These are phyloP conservation scores for Leishmania aethiopica DNA, from an alignment of 208 protist genomes.

Conservation along the genomic window DNA sequence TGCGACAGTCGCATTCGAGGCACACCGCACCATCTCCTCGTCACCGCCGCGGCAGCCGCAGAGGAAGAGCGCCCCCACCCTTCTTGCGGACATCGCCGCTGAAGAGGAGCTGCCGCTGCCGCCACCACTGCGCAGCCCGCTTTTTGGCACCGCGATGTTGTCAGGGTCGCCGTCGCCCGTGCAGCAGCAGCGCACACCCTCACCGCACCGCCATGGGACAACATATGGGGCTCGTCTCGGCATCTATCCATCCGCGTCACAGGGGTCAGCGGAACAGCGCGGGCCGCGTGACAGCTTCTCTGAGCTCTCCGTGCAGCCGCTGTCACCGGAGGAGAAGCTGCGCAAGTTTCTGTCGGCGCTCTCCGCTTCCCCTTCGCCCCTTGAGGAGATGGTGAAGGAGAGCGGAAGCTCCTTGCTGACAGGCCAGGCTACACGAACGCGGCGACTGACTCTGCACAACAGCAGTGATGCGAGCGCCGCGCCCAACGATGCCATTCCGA, in stretches of 20 bases:
- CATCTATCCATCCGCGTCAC: neutral
- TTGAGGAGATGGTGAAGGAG: conserved; percentile 1
- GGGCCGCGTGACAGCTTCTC: neutral
- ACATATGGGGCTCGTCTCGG: conserved; percentile 5
- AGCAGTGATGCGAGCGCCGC: neutral
- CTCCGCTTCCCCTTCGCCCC: neutral
- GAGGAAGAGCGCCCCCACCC: conserved; percentile 9
- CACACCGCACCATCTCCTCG: neutral
- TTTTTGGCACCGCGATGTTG: conserved; percentile 10
- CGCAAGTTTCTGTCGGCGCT: neutral
- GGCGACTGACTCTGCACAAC: neutral
- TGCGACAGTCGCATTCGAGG: neutral
- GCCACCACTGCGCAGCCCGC: conserved; percentile 22
- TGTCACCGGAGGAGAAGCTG: conserved; percentile 16
- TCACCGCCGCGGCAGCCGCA: neutral
- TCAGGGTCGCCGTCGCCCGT: conserved; percentile 9
- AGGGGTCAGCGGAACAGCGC: neutral
- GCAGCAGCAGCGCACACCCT: neutral
- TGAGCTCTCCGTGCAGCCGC: neutral
- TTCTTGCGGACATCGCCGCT: neutral
- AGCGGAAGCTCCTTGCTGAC: neutral
- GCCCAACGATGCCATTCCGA: neutral
- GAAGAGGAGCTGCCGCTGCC: conserved; percentile 14
- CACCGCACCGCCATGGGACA: neutral
- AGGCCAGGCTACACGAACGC: neutral